These are phyloP conservation scores for Linnemannia elongata DNA, from an alignment of 192 early-diverging fungal genomes.

Conservation along the genomic window DNA sequence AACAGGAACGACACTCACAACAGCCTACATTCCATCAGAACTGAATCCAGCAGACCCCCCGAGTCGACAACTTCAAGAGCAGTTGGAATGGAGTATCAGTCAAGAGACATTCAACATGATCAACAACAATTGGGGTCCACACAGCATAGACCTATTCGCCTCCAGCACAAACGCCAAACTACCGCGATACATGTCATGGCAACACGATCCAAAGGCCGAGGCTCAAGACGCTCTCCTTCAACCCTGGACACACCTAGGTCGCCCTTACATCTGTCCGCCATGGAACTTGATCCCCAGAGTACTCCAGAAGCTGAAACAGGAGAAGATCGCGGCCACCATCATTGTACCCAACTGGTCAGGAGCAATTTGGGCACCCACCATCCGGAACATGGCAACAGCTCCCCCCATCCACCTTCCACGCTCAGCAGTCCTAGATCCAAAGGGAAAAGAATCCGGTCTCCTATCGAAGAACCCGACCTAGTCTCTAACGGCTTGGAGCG, in stretches of 20 bases:
- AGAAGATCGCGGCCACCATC: constrained; percentile 23
- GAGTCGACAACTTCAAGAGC: constrained; percentile 9
- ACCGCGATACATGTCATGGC: constrained; percentile 40
- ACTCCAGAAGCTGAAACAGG: constrained; percentile 13
- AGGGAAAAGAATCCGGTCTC: not conserved
- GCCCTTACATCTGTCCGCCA: constrained; percentile 38
- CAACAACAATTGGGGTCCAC: constrained; percentile 36
- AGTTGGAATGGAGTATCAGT: constrained; percentile 48
- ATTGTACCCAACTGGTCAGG: constrained; percentile 38
- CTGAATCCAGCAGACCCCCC: constrained; percentile 49
- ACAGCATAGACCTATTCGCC: constrained; percentile 45
- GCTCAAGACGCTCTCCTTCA: constrained; percentile 33
- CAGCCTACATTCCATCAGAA: constrained; percentile 25
- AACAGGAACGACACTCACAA: constrained; percentile 31
- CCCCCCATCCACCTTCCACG: constrained; percentile 5
- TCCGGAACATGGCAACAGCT: not conserved
- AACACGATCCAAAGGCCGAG: constrained; percentile 17
- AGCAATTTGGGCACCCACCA: constrained; percentile 24
- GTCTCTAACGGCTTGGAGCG: not conserved
- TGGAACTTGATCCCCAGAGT: constrained; percentile 38
- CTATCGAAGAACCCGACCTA: constrained; percentile 25
- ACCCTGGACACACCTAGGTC: constrained; percentile 19
- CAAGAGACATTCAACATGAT: not conserved
- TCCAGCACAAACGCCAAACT: constrained; percentile 21
- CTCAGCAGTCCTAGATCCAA: not conserved